Base-by-base conservation (phyloP, 306 rosid species). In the Fagus sylvatica region DNA sequence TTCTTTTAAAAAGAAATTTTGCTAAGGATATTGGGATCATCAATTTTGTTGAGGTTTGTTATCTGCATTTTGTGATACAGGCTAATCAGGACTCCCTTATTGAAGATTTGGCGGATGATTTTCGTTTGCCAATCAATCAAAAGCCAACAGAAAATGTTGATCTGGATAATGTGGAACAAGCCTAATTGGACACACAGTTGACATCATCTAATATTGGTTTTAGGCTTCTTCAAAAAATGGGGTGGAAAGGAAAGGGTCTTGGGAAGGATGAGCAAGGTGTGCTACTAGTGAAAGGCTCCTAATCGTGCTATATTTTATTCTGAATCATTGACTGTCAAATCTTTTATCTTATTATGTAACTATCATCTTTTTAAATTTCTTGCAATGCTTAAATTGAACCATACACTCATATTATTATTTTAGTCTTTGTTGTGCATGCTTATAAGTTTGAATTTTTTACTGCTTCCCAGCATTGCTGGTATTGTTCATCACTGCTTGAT, bases 241-340 rank as follows among this genome's bases (percentile, higher is more conserved):
- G 99, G 36, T 95, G 99, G 99, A 95, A 95, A 82, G 99, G 99
- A 73, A 95, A 91, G 78, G 99, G 99, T 72, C 96, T 95, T 15
- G 99, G 98, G 84, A 92, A 95, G 86, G 84, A 95, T 82, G 98
- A 95, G 87, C 99, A 95, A 91, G 99, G 99, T 91, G 80, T 73
- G 82, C 64, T 72, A 6, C 54, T 36, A 22, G 78, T 30, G 9
- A 11, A 3, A 42, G 11, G 15, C 69, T 11, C 22, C 34, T 30
- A 19, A 12, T 19, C 17, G 46, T 81, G 43, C 19, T 30, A 9
- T 71, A 34, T 28, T n/a, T 37, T 17, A 19, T 37, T 66, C 71
- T 13, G 57, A 79, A 72, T 11, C 69, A 56, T 43, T n/a, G 59
- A 19, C 2, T 11, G 10, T 49, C 32, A 17, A 33, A 16, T 15